Evolutionary conservation across 148 eudicot species (phyloP).

Genomic region (Fagopyrum homotropicum): DNA sequence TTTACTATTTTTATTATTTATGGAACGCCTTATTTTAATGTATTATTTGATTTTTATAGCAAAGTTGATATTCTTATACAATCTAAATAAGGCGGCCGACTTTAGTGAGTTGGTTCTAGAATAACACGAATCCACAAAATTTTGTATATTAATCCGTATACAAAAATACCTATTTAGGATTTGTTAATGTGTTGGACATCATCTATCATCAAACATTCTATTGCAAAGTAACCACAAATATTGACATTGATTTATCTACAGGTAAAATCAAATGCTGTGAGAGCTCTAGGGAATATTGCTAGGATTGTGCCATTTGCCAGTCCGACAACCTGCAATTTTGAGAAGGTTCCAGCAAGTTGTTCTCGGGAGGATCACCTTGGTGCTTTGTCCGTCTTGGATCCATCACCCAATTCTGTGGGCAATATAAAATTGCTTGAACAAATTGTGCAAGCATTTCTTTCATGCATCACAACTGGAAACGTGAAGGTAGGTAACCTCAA

Average conservation of each 20-base stretch:
- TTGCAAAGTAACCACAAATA: neutral
- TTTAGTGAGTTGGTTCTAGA: too few species aligned
- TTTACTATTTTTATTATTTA: too few species aligned
- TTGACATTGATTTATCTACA: conserved; percentile 13
- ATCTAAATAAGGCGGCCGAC: too few species aligned
- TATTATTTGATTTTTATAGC: too few species aligned
- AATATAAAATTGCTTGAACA: conserved; percentile 43
- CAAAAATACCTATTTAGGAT: too few species aligned
- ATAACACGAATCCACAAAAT: too few species aligned
- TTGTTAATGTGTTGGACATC: too few species aligned
- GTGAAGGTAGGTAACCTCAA: conserved; percentile 62
- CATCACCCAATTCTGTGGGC: conserved; percentile 19
- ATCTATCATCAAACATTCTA: too few species aligned
- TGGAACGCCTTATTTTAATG: too few species aligned
- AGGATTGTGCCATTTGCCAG: conserved; percentile 53
- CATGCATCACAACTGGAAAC: conserved; percentile 89
- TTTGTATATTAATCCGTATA: too few species aligned
- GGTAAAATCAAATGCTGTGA: conserved; percentile 96
- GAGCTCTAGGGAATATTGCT: conserved; percentile 88
- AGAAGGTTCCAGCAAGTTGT: conserved; percentile 15
- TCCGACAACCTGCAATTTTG: conserved; percentile 18
- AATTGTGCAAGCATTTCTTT: conserved; percentile 88
- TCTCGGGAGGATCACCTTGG: conserved; percentile 12
- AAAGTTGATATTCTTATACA: too few species aligned
- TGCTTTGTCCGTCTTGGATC: conserved; percentile 10